Base-by-base conservation (phyloP, 345 rosid genomes). In the Salix dunnii region DNA sequence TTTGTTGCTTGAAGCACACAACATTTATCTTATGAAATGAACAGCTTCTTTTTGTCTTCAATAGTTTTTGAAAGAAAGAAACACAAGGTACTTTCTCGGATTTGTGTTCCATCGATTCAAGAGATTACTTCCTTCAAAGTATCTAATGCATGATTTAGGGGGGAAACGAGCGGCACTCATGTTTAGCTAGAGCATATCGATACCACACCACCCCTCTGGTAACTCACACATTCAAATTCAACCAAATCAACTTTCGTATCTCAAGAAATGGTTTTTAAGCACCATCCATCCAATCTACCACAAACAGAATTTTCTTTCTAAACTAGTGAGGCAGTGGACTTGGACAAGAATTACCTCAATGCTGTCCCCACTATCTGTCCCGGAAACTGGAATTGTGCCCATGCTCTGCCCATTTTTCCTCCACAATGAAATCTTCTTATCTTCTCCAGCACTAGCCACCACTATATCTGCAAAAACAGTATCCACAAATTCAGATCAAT, bases 401-500 rank as follows among this genome's bases (percentile, higher is more conserved):
- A 92, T 80, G 83, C 83, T 88, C 78, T 77, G 90, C 77, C 99
- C 99, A 87, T 83, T 91, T 81, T 85, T 89, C 85, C 93, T 77
- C 97, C 97, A 91, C 61, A 96, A 11, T 0, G 99, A 92, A 76
- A 96, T 94, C 92, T 86, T 94, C 90, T 91, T 92, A 77, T 94
- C 99, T 38, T 94, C 99, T 68, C 99, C 98, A 2, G 97, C 89
- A 88, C 98, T 93, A n/a, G 96, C 99, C 79, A 94, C 90, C 38
- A 94, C 99, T 76, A 96, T 86, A 91, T 96, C 99, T 96, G 86
- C 82, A 85, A 31, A 73, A 68, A 68, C 36, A 9, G 21, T 67
- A 67, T 31, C 7, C 36, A 2, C 1, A 3, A 36, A 42, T 12
- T 6, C 43, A 20, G 35, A 67, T 46, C 43, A 78, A 63, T 5